Evolutionary conservation across 2,329 filamentous ascomycete genomes (phyloP).

Genomic region (Nigrograna mackinnonii): DNA sequence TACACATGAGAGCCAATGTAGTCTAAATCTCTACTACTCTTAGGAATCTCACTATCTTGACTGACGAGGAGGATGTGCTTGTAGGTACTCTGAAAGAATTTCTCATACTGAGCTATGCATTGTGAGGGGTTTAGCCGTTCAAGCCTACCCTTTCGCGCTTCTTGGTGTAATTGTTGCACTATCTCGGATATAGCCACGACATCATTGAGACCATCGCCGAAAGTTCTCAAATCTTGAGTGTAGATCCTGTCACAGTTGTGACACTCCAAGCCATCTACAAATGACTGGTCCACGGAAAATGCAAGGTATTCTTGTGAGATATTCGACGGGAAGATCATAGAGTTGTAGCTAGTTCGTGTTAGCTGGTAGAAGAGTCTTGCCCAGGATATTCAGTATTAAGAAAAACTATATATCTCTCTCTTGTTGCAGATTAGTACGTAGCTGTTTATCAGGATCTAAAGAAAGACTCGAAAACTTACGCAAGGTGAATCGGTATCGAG

Average conservation of each 20-base stretch:
- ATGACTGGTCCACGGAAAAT: slow-evolving; percentile 14
- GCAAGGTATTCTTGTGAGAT: slow-evolving; percentile 15
- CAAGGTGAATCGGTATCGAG: slow-evolving; percentile 14
- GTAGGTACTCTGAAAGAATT: too few relatives aligned
- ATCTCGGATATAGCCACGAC: background rate
- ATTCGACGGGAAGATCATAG: slow-evolving; percentile 21
- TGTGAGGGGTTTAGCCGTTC: background rate
- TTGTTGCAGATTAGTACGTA: too few relatives aligned
- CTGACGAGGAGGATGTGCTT: too few relatives aligned
- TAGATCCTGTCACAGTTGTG: slow-evolving; percentile 3
- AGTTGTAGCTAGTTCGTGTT: slow-evolving; percentile 24
- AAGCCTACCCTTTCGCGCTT: background rate
- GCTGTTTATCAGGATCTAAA: too few relatives aligned
- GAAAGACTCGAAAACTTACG: too few relatives aligned
- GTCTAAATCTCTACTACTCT: background rate
- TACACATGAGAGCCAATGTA: slow-evolving; percentile 10
- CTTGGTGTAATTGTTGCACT: background rate
- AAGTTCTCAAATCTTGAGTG: background rate
- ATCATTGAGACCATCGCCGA: background rate
- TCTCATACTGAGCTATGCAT: background rate
- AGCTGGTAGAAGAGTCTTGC: too few relatives aligned
- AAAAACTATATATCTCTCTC: too few relatives aligned
- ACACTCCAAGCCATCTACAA: slow-evolving; percentile 11
- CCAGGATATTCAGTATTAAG: too few relatives aligned
- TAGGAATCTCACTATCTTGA: slow-evolving; percentile 4